Evolutionary conservation across 2,329 filamentous ascomycete genomes (phyloP).

Genomic region (Fragosphaeria purpurea): DNA sequence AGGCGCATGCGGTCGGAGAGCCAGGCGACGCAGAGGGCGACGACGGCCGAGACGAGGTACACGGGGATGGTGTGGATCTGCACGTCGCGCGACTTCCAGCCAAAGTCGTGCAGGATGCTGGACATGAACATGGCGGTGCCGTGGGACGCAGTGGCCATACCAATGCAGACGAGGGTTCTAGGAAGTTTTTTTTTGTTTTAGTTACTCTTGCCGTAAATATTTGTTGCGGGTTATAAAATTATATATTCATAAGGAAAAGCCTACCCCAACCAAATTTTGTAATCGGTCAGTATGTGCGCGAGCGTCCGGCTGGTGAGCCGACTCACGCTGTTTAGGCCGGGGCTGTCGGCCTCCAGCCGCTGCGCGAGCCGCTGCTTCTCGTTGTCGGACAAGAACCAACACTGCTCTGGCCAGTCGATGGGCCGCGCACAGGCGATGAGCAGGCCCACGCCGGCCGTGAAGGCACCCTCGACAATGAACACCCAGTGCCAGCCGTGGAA

Average conservation of each 20-base stretch:
- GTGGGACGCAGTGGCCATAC: background rate
- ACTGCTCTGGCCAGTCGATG: conserved; percentile 38
- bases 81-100: conserved; percentile 23
- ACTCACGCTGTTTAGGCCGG: conserved; percentile 8
- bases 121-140: conserved; percentile 25
- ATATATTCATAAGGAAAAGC: background rate
- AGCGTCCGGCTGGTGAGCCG: conserved; percentile 20
- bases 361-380: conserved; percentile 27
- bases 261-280: conserved; percentile 30
- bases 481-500: conserved; percentile 5
- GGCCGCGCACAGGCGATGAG: conserved; percentile 24
- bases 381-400: conserved; percentile 32
- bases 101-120: conserved; percentile 27
- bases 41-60: conserved; percentile 23
- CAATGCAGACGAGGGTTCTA: conserved; percentile 1
- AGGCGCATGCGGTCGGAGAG: conserved; percentile 3
- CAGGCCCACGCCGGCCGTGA: conserved; percentile 26
- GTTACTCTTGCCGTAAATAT: too few species aligned
- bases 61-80: conserved; percentile 28
- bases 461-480: conserved; percentile 26
- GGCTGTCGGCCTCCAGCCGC: conserved; percentile 21
- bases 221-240: too few species aligned
- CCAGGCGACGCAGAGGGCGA: conserved; percentile 15
- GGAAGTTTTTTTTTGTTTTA: too few species aligned
- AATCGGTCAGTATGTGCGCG: conserved; percentile 24